Evolutionary conservation across 305 asterid genomes (phyloP), one percentile per base, ranked within the genome.

Genomic region (Rubia balearica): DNA sequence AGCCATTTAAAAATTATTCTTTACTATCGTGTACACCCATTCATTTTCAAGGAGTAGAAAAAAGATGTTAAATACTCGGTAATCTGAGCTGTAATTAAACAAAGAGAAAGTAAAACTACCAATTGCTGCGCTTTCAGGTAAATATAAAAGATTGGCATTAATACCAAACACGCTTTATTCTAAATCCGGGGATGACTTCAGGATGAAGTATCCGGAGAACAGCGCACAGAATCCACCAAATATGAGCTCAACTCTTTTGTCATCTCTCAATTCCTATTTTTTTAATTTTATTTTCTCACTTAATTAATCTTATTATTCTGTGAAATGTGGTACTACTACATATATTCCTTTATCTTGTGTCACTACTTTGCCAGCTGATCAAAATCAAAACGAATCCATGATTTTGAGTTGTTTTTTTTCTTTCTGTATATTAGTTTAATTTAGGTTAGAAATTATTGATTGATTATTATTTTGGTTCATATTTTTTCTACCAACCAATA

Each of bases 171-270:
- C 19, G 40, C 53, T 19, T 65, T 65, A 65, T 70, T 57, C 66
- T 59, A 41, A 57, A 21, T 7, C 21, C 0, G 30, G 42, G 68
- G 77, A 60, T 59, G 42, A 59, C 77, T 74, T 67, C 42, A 36
- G 55, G 53, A 12, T 9, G 62, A 67, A 67, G 71, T 51, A 56
- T 24, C 16, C 30, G 17, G 5, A 7, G 11, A 70, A 57, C 73
- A 70, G 66, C 73, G 36, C 66, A 57, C 11, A 56, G 65, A 27
- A 65, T 73, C 53, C 5, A 57, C 62, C 59, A 51, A 17, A 51
- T 51, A 51, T 1, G 59, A 51, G 59, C 59, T 17, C 16, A 51
- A 16, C 22, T 17, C 59, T 6, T 17, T 51, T 51, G 57, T 16
- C 57, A 51, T 16, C 0, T 17, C 57, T 6, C 21, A 21, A 21